Percentiles rank a stretch among this genome's conserved stretches.
phyloP scores from a whole-genome alignment of 768 basidiomycete species.

The Melanogaster broomeanus region DNA sequence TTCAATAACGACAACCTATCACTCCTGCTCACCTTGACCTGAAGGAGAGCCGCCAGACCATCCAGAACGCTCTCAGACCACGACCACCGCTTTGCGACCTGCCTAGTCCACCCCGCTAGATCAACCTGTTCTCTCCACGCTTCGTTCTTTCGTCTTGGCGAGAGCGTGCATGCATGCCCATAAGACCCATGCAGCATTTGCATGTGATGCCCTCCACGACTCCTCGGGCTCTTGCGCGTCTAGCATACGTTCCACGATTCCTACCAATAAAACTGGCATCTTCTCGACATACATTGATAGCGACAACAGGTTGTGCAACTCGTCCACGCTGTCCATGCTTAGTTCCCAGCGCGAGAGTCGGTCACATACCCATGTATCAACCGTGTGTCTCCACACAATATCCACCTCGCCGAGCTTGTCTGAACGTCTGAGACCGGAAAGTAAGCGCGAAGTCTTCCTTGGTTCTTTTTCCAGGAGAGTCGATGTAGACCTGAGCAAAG shows the following conservation, averaged over 20 bases:
- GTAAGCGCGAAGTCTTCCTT: conserved; percentile 44
- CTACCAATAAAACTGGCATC: conserved; percentile 42
- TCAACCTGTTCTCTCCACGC: conserved; percentile 55
- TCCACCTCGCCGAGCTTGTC: conserved; percentile 60
- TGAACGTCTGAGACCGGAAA: conserved; percentile 48
- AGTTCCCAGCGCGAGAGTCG: conserved; percentile 45
- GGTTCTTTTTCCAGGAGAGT: conserved; percentile 49
- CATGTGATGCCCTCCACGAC: conserved; percentile 34
- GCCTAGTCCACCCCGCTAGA: conserved; percentile 48
- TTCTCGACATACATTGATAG: conserved; percentile 54
- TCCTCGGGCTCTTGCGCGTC: conserved; percentile 27
- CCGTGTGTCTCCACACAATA: conserved; percentile 54
- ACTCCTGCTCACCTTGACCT: conserved; percentile 45
- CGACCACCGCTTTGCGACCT: conserved; percentile 51
- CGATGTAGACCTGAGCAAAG: conserved; percentile 52
- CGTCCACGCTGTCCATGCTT: conserved; percentile 43
- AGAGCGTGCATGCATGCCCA: conserved; percentile 62
- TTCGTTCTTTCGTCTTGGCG: conserved; percentile 30
- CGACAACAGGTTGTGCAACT: conserved; percentile 55
- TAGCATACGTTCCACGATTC: conserved; percentile 46
- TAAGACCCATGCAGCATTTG: conserved; percentile 55
- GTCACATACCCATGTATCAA: conserved; percentile 51
- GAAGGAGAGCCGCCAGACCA: conserved; percentile 51
- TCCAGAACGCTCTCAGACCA: conserved; percentile 58
- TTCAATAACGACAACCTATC: neutral